These are phyloP conservation scores for Orbilia oligospora DNA, from an alignment of 2,329 filamentous ascomycete genomes.

Conservation along the genomic window DNA sequence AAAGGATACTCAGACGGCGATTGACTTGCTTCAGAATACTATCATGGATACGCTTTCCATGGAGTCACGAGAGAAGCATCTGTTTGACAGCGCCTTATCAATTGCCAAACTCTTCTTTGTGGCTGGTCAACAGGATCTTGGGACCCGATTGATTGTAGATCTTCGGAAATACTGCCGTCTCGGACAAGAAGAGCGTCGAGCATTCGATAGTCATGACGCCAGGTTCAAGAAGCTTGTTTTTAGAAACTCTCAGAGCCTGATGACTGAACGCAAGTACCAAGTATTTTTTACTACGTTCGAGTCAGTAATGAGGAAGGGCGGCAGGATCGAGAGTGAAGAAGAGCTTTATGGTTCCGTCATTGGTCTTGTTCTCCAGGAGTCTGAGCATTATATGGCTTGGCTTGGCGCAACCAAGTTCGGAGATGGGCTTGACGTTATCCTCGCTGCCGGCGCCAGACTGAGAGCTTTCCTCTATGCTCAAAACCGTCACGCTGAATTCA, in stretches of 20 bases:
- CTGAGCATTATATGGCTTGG: constrained; percentile 52
- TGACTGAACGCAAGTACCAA: constrained; percentile 50
- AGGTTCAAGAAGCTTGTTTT: constrained; percentile 41
- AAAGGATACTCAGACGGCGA: constrained; percentile 2
- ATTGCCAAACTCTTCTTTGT: constrained; percentile 44
- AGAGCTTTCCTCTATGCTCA: constrained; percentile 32
- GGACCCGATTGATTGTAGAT: constrained; percentile 15
- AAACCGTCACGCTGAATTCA: constrained; percentile 44
- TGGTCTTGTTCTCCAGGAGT: constrained; percentile 40
- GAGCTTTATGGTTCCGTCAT: constrained; percentile 39
- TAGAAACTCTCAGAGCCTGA: constrained; percentile 40
- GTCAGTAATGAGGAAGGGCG: constrained; percentile 13
- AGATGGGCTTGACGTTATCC: constrained; percentile 40
- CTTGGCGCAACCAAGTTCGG: constrained; percentile 48
- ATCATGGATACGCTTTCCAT: constrained; percentile 25
- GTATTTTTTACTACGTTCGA: constrained; percentile 53
- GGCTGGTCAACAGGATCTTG: constrained; percentile 8
- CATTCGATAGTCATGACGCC: constrained; percentile 25
- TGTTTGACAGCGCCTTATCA: constrained; percentile 32
- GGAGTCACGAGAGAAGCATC: constrained; percentile 27
- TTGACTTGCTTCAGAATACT: constrained; percentile 27
- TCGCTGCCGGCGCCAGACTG: constrained; percentile 42
- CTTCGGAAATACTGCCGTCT: constrained; percentile 49
- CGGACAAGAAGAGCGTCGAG: constrained; percentile 22
- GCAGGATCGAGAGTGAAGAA: constrained; percentile 31